Conservation (phyloP, 257 asterid genomes). For the Jacaranda mimosifolia region DNA sequence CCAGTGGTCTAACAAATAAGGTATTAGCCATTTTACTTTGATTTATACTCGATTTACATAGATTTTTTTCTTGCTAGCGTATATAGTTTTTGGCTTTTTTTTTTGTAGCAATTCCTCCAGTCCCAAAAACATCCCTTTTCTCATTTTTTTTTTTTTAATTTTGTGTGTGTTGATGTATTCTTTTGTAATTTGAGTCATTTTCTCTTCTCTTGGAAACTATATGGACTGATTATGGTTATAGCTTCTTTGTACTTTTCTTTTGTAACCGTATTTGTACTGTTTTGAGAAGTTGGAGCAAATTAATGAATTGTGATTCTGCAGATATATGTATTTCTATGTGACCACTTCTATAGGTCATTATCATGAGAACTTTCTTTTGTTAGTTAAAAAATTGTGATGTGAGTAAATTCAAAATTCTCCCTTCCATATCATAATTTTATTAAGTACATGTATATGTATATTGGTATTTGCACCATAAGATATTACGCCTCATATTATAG, state of each 20-base stretch:
- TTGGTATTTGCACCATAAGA: too few relatives aligned
- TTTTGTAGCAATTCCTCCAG: conserved; percentile 37
- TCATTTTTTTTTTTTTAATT: too few relatives aligned
- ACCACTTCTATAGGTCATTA: too few relatives aligned
- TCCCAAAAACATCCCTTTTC: background rate
- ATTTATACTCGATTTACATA: conserved; percentile 31
- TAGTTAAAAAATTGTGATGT: too few relatives aligned
- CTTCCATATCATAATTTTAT: too few relatives aligned
- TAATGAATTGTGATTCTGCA: conserved; percentile 27
- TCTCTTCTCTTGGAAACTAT: background rate
- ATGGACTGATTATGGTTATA: conserved; percentile 9
- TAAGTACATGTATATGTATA: too few relatives aligned
- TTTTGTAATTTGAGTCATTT: conserved; percentile 50
- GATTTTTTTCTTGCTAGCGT: conserved; percentile 42
- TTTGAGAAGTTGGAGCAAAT: conserved; percentile 22
- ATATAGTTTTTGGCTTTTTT: conserved; percentile 44
- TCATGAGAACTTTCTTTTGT: background rate
- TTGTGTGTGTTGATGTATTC: conserved; percentile 42
- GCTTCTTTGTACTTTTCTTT: conserved; percentile 5
- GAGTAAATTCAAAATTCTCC: too few relatives aligned
- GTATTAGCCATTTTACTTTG: conserved; percentile 26
- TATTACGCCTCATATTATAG: too few relatives aligned
- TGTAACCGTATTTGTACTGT: conserved; percentile 27
- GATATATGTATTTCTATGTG: conserved; percentile 19
- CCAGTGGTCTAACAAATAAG: conserved; percentile 85